These are phyloP conservation scores for Trichoderma guizhouense DNA, from an alignment of 2,329 filamentous ascomycete genomes.

Conservation along the genomic window DNA sequence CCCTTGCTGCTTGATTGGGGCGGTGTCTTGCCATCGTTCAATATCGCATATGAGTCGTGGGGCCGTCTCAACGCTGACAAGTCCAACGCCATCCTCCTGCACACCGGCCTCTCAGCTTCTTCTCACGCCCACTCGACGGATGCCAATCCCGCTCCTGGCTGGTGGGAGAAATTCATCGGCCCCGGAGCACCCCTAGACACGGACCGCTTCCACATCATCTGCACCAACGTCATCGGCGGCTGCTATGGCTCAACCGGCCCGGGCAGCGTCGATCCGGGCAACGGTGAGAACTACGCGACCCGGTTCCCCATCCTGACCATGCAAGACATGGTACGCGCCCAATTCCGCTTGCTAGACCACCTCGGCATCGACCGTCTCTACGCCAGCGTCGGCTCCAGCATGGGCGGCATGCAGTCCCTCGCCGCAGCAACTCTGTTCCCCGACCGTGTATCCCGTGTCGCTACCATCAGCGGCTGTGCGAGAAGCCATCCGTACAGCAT, in stretches of 20 bases:
- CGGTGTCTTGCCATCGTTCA: slow-evolving; percentile 82
- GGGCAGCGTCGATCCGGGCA: slow-evolving; percentile 79
- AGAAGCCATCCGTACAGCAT: slow-evolving; percentile 96
- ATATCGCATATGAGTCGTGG: slow-evolving; percentile 93
- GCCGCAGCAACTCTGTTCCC: slow-evolving; percentile 83
- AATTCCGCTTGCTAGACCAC: slow-evolving; percentile 81
- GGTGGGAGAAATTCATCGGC: slow-evolving; percentile 99
- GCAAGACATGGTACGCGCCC: slow-evolving; percentile 95
- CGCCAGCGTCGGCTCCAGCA: slow-evolving; percentile 91
- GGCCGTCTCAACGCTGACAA: slow-evolving; percentile 73
- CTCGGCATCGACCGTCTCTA: slow-evolving; percentile 76
- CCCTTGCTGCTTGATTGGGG: slow-evolving; percentile 91
- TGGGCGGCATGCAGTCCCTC: slow-evolving; percentile 97
- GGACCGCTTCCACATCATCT: slow-evolving; percentile 87
- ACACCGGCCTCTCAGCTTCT: slow-evolving; percentile 94
- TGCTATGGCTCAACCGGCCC: slow-evolving; percentile 96
- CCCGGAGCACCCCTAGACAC: slow-evolving; percentile 83
- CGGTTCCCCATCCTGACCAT: slow-evolving; percentile 93
- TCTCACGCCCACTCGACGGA: slow-evolving; percentile 94
- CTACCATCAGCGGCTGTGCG: slow-evolving; percentile 89
- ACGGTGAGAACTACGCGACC: slow-evolving; percentile 86
- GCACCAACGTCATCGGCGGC: slow-evolving; percentile 93
- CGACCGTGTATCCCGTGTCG: slow-evolving; percentile 74
- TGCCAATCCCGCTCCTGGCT: slow-evolving; percentile 81
- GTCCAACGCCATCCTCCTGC: slow-evolving; percentile 85